Conservation (phyloP, 371 early-diverging fungal genomes). For the Haplosporangium sp. region DNA sequence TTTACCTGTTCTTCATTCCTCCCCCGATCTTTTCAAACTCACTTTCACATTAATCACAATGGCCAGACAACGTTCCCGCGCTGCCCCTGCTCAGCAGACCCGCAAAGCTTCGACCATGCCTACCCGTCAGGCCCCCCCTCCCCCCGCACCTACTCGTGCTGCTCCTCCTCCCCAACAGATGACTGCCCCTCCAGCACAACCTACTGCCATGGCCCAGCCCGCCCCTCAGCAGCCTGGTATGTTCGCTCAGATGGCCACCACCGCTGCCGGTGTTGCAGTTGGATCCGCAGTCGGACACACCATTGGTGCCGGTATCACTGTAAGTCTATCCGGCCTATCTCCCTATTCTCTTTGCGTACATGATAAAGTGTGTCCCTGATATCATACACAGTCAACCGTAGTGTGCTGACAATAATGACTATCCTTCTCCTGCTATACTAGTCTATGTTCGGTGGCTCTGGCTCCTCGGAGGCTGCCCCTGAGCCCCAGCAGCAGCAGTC, state of each 20-base stretch:
- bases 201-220: constrained; percentile 59
- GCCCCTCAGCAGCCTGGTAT: constrained; percentile 68
- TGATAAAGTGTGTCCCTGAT: too few species aligned
- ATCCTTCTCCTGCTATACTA: background rate
- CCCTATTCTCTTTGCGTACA: background rate
- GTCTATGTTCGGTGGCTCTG: constrained; percentile 56
- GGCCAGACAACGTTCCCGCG: constrained; percentile 58
- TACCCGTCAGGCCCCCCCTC: constrained; percentile 72
- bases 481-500: constrained; percentile 41
- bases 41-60: constrained; percentile 22
- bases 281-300: constrained; percentile 88
- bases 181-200: constrained; percentile 60
- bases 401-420: too few species aligned
- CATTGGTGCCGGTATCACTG: constrained; percentile 59
- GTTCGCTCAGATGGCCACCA: constrained; percentile 76
- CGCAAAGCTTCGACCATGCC: constrained; percentile 80
- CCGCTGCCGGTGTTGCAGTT: constrained; percentile 94
- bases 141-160: constrained; percentile 42
- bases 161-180: constrained; percentile 47
- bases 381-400: too few species aligned
- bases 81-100: constrained; percentile 70
- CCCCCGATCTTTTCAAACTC: background rate
- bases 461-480: constrained; percentile 44
- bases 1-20: background rate
- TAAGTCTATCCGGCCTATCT: constrained; percentile 47